These are phyloP conservation scores for Castanea crenata DNA, from an alignment of 306 rosid species.

Conservation along the genomic window DNA sequence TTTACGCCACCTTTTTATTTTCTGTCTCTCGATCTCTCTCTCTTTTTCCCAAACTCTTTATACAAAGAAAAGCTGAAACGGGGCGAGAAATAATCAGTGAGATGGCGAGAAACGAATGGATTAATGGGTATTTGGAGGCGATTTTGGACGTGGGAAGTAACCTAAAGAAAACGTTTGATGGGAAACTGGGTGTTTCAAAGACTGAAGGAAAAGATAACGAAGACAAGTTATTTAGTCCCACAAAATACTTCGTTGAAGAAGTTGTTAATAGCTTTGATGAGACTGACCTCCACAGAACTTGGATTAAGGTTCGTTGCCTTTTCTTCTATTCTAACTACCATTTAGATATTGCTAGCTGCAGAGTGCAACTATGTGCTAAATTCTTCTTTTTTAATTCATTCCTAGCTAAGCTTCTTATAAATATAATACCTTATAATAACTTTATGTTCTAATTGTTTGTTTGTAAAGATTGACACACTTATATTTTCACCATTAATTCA, in stretches of 20 bases:
- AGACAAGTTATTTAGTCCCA: conserved; percentile 59
- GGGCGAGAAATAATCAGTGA: neutral
- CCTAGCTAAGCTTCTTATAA: too few relatives aligned
- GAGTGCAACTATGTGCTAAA: neutral
- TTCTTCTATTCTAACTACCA: neutral
- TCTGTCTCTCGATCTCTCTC: neutral
- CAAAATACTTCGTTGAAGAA: conserved; percentile 70
- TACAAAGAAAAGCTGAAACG: neutral
- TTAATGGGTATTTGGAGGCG: conserved; percentile 76
- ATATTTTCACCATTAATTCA: neutral
- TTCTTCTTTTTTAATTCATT: neutral
- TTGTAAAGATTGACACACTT: neutral
- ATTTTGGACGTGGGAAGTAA: conserved; percentile 66
- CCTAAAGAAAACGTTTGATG: conserved; percentile 32
- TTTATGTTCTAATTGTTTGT: neutral
- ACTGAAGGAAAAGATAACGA: conserved; percentile 36
- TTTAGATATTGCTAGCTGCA: neutral
- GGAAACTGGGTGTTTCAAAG: conserved; percentile 32
- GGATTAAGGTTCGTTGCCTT: conserved; percentile 54
- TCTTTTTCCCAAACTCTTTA: neutral
- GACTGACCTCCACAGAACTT: conserved; percentile 76
- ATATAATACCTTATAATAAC: too few relatives aligned
- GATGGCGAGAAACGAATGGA: conserved; percentile 71
- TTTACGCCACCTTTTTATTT: neutral
- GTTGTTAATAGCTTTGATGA: conserved; percentile 70